These are phyloP conservation scores for Diospyros kaki DNA, from an alignment of 148 eudicot species.

Conservation along the genomic window DNA sequence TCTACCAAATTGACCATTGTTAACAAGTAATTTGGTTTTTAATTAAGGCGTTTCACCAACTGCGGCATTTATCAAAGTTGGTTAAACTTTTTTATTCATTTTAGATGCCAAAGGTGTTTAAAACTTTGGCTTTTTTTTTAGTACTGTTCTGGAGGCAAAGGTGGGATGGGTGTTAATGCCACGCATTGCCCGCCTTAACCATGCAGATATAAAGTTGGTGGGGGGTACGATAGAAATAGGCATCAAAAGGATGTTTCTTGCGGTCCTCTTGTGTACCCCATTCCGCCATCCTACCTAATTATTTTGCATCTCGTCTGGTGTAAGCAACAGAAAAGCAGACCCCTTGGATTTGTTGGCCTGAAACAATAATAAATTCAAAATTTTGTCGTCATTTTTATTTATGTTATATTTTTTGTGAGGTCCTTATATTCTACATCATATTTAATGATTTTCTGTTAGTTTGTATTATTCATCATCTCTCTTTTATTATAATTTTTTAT, in stretches of 20 bases:
- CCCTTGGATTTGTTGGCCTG: too few relatives aligned
- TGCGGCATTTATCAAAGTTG: background rate
- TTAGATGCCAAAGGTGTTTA: slow-evolving; percentile 1
- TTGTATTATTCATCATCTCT: too few relatives aligned
- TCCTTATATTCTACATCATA: too few relatives aligned
- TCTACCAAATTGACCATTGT: slow-evolving; percentile 12
- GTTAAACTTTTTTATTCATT: background rate
- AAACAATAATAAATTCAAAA: too few relatives aligned
- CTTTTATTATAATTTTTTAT: too few relatives aligned
- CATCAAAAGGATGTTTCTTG: background rate
- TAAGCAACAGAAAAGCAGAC: slow-evolving; percentile 15
- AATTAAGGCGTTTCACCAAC: slow-evolving; percentile 7
- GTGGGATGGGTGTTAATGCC: background rate
- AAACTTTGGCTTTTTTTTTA: background rate
- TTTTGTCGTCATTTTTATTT: too few relatives aligned
- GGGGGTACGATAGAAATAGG: slow-evolving; percentile 12
- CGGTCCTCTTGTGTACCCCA: slow-evolving; percentile 4
- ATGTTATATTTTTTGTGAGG: too few relatives aligned
- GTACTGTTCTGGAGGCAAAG: background rate
- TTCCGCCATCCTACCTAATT: background rate
- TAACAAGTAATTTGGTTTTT: background rate
- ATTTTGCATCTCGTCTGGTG: slow-evolving; percentile 14
- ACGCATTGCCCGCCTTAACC: slow-evolving; percentile 7
- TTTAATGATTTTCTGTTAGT: too few relatives aligned
- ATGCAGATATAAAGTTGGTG: slow-evolving; percentile 9